Base-by-base conservation (phyloP, 1,284 basidiomycete species). In the Papiliotrema nemorosa region DNA sequence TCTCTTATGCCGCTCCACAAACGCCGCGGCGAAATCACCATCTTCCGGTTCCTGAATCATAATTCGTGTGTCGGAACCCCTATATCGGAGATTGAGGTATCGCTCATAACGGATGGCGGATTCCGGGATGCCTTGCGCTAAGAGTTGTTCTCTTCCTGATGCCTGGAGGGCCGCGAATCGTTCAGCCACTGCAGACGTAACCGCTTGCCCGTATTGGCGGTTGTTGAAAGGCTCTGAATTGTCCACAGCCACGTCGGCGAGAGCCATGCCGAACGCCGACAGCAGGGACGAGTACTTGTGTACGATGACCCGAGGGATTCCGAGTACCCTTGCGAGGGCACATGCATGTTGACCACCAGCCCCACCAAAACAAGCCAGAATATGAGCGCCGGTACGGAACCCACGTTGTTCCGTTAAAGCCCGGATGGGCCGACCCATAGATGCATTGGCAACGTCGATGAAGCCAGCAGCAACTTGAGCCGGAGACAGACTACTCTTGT, bases 371-470 rank as follows among this genome's bases (percentile, higher is more conserved):
- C 85, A 87, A 2, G 90, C 87, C 55, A 29, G 62, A 60, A 97
- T 76, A 27, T 90, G 81, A 67, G 97, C 92, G 63, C 84, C 85
- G 1, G 38, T 62, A 58, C 44, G 62, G 62, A 90, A 84, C 3
- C 93, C 92, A 42, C 89, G 78, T 1, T 88, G 90, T 73, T 94
- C 93, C 0, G 92, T 97, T 54, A 97, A 73, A 1, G 92, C 85
- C 6, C 92, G 83, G 54, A 97, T 96, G 1, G 92, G 93, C 40
- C 93, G 78, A 60, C 86, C 87, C 91, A 96, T 96, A 0, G 88
- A 89, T 76, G 91, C 89, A 57, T 91, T 92, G 12, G 89, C 89
- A n/a, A 92, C 87, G 64, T 89, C 88, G 76, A 93, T 87, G 70
- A 91, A 93, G 45, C 60, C 65, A 39, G 60, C 62, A 26, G 60